These are phyloP conservation scores for Saururus chinensis DNA, from an alignment of 164 flowering plant species.

Conservation along the genomic window DNA sequence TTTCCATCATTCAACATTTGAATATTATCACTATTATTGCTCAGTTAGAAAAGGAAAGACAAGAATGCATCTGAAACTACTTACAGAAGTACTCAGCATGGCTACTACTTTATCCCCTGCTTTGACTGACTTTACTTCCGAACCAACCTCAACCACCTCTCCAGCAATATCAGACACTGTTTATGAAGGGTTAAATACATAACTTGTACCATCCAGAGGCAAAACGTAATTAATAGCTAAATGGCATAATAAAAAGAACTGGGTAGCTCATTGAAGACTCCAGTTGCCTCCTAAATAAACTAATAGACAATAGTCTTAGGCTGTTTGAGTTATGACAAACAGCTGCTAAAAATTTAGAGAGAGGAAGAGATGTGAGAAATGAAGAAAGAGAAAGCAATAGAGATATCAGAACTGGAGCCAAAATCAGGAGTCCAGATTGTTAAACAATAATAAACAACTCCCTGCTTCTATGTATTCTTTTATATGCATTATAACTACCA, in stretches of 20 bases:
- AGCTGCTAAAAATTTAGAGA: too few species aligned
- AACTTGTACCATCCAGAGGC: too few species aligned
- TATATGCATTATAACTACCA: too few species aligned
- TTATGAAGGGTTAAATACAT: not conserved
- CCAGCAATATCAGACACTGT: constrained; percentile 71
- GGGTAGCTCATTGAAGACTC: not conserved
- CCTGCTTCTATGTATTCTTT: too few species aligned
- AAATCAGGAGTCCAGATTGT: too few species aligned
- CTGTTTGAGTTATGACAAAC: not conserved
- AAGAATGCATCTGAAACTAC: constrained; percentile 12
- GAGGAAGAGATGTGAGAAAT: too few species aligned
- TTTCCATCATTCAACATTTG: too few species aligned
- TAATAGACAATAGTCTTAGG: not conserved
- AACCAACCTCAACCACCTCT: constrained; percentile 65
- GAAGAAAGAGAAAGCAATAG: too few species aligned
- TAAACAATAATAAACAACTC: too few species aligned
- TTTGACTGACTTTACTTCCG: constrained; percentile 36
- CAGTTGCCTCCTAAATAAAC: not conserved
- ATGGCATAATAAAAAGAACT: not conserved
- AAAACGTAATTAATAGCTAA: not conserved
- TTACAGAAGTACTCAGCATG: constrained; percentile 28
- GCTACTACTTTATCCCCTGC: constrained; percentile 76
- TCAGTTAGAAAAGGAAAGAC: not conserved
- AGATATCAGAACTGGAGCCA: too few species aligned
- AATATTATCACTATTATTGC: too few species aligned